Evolutionary conservation across 306 rosid genomes (phyloP), one percentile per base, ranked within the genome.

Genomic region (Herpetospermum pedunculosum): DNA sequence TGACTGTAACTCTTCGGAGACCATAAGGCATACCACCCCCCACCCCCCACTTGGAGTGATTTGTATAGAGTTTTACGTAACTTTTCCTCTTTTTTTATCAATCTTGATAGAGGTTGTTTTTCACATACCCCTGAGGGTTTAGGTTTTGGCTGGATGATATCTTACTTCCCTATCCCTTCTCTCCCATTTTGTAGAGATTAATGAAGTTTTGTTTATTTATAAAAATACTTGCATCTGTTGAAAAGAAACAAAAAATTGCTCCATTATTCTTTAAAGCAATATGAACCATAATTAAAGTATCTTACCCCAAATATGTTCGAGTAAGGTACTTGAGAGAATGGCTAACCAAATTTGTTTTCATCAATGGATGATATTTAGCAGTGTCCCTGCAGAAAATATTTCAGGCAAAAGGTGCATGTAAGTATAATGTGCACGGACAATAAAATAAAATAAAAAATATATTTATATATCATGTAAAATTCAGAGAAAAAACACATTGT

Each of bases 291-390:
- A 2, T 18, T 26, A 59, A 55, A 40, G 82, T 67, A 74, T 82
- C 90, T 88, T 90, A 75, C 98, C 98, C 98, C 19, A 92, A 80
- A 87, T 88, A 89, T 83, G 88, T 87, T 75, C 75, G 74, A 65
- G 92, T 87, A 70, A 92, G 98, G 86, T 92, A 89, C 87, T 89
- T 92, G 44, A 92, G 95, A 0, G 96, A 84, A 78, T 88, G 94
- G 82, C 98, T 86, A 80, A 70, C 90, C 23, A 87, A 70, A 78
- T 92, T 92, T 81, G 98, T 92, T 80, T 88, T 92, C 94, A 85
- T 83, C 85, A 92, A 79, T 34, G 96, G 98, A 54, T 15, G 79
- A 74, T 92, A 89, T 70, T 79, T 84, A 78, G 98, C 92, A 16
- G 98, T 89, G 82, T 92, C 98, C 86, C 96, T 89, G 86, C 75